These are phyloP conservation scores for Herpetospermum pedunculosum DNA, from an alignment of 306 rosid species.

Conservation along the genomic window DNA sequence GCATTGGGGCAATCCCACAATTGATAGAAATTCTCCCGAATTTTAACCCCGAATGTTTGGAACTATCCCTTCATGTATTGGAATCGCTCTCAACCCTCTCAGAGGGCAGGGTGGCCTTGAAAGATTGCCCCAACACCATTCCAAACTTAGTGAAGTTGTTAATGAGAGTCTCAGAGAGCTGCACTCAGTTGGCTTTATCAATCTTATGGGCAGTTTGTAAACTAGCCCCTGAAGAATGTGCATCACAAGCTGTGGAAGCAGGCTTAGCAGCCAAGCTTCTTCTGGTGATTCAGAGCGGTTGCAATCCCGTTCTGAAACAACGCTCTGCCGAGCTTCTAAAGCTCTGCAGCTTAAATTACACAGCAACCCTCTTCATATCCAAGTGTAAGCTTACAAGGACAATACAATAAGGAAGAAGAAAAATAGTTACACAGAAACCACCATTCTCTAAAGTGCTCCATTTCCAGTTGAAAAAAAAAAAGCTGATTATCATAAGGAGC, in stretches of 20 bases:
- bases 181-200: conserved; percentile 53
- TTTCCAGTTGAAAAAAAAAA: neutral
- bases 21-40: conserved; percentile 44
- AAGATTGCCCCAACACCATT: conserved; percentile 49
- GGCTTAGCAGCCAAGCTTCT: conserved; percentile 73
- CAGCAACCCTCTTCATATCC: conserved; percentile 52
- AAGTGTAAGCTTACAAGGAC: conserved; percentile 77
- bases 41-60: conserved; percentile 43
- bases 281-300: conserved; percentile 75
- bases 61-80: conserved; percentile 38
- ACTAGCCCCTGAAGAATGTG: conserved; percentile 65
- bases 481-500: neutral
- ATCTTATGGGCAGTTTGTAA: conserved; percentile 64
- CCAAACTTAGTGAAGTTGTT: conserved; percentile 45
- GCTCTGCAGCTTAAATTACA: conserved; percentile 64
- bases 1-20: conserved; percentile 52
- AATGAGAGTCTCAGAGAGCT: conserved; percentile 75
- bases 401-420: conserved; percentile 39
- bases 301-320: conserved; percentile 59
- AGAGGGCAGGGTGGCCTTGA: conserved; percentile 59
- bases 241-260: conserved; percentile 56
- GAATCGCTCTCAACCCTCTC: conserved; percentile 47
- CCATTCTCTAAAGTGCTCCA: neutral
- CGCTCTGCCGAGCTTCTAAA: conserved; percentile 60
- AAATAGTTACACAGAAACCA: conserved; percentile 15